Conservation (phyloP, 2,329 filamentous ascomycete species). For the Cytospora leucostoma region DNA sequence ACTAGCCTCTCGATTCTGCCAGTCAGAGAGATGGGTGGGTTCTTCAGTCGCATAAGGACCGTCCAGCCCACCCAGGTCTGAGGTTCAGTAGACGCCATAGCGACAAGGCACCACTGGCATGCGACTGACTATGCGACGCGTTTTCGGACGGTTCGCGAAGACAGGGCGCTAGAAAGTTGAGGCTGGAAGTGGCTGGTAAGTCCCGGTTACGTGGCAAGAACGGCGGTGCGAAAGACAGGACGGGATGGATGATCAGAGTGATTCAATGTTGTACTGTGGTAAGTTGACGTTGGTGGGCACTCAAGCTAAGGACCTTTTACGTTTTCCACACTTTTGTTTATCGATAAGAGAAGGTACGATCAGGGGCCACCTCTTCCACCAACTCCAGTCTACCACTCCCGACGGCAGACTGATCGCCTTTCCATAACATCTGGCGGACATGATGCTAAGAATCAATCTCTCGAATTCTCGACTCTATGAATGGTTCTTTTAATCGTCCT, state of each 20-base stretch:
- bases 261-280: slow-evolving; percentile 2
- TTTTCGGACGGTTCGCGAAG: neutral
- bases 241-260: neutral
- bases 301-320: slow-evolving; percentile 11
- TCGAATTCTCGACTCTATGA: neutral
- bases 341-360: slow-evolving; percentile 24
- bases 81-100: slow-evolving; percentile 1
- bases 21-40: slow-evolving; percentile 24
- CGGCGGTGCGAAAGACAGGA: neutral
- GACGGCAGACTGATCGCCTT: too few species aligned
- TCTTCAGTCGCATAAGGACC: slow-evolving; percentile 24
- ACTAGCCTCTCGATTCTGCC: slow-evolving; percentile 26
- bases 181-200: neutral
- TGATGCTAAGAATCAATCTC: too few species aligned
- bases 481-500: neutral
- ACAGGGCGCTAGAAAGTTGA: neutral
- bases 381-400: too few species aligned
- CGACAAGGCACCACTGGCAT: neutral
- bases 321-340: slow-evolving; percentile 25
- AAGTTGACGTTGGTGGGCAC: slow-evolving; percentile 12
- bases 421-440: too few species aligned
- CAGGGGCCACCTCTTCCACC: slow-evolving; percentile 2
- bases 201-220: neutral
- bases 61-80: slow-evolving; percentile 20
- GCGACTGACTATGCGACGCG: neutral